Evolutionary conservation across 2,329 filamentous ascomycete genomes (phyloP).

Genomic region (Talaromyces sp.): DNA sequence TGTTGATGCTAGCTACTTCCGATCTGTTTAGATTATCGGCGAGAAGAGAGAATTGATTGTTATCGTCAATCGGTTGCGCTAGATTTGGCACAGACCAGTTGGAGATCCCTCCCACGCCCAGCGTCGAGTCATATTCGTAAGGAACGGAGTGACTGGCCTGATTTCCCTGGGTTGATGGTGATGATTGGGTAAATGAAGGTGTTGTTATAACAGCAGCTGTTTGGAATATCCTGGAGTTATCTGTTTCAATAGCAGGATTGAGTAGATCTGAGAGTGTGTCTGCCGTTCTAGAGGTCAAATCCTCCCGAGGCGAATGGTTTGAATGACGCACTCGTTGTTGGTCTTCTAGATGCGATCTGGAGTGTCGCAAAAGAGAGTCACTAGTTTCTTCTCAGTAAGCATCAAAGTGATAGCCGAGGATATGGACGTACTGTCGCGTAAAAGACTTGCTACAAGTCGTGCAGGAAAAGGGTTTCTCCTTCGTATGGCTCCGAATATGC

Average conservation of each 20-base stretch:
- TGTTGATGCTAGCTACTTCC: background rate
- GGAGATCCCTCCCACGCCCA: background rate
- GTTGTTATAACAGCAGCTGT: background rate
- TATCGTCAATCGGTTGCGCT: background rate
- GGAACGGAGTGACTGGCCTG: background rate
- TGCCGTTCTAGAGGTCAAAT: background rate
- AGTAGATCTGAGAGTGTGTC: background rate
- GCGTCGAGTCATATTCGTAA: conserved; percentile 5
- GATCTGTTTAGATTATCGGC: background rate
- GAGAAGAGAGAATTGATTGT: background rate
- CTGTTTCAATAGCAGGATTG: background rate
- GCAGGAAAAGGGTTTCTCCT: conserved; percentile 14
- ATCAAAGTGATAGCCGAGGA: background rate
- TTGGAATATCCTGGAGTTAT: background rate
- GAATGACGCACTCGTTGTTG: background rate
- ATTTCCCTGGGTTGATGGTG: background rate
- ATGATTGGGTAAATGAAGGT: background rate
- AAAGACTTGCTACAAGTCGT: conserved; percentile 12
- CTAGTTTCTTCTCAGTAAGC: background rate
- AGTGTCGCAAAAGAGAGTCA: conserved; percentile 10
- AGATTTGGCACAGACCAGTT: background rate
- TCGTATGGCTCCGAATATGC: conserved; percentile 15
- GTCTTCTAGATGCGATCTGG: conserved; percentile 3
- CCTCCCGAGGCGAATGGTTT: background rate
- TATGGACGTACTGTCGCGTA: conserved; percentile 6